A percentile compares a stretch with the other conserved stretches of the same genome.
These are phyloP conservation scores for Arachnopeziza araneosa DNA, from an alignment of 2,329 filamentous ascomycete species.

Conservation along the genomic window DNA sequence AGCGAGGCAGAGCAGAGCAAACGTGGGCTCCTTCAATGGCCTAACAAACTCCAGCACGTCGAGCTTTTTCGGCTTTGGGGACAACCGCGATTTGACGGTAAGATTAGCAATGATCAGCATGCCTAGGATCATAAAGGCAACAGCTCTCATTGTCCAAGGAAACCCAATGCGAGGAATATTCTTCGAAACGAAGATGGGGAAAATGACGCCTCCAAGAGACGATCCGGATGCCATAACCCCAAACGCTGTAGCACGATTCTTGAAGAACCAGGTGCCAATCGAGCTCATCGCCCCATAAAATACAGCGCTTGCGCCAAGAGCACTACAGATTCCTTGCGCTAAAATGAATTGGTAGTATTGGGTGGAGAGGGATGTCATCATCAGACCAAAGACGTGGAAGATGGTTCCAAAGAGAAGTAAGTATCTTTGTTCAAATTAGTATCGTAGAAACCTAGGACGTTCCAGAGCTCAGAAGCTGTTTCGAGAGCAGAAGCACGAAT, in stretches of 20 bases:
- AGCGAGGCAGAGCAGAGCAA: constrained; percentile 33
- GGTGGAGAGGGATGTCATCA: constrained; percentile 55
- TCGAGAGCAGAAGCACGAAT: too few relatives aligned
- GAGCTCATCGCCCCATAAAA: constrained; percentile 40
- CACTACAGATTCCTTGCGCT: constrained; percentile 41
- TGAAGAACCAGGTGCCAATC: constrained; percentile 44
- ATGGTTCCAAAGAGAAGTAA: constrained; percentile 48
- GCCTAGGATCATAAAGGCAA: constrained; percentile 50
- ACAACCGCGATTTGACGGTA: constrained; percentile 46
- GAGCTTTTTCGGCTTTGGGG: constrained; percentile 33
- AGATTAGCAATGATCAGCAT: constrained; percentile 47
- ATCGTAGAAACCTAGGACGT: too few relatives aligned
- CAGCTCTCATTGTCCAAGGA: constrained; percentile 51
- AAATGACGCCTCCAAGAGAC: constrained; percentile 49
- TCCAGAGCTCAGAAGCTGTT: too few relatives aligned
- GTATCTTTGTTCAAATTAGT: too few relatives aligned
- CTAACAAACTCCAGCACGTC: constrained; percentile 31
- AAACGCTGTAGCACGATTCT: constrained; percentile 41
- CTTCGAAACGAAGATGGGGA: constrained; percentile 55
- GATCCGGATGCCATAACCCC: constrained; percentile 45
- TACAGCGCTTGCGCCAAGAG: constrained; percentile 40
- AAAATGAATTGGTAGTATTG: constrained; percentile 50
- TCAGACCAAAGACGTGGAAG: constrained; percentile 54
- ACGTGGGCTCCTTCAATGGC: constrained; percentile 36
- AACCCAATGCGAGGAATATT: constrained; percentile 49